phyloP scores from a whole-genome alignment of 2,329 filamentous ascomycete genomes.

The Fusarium transvaalense region DNA sequence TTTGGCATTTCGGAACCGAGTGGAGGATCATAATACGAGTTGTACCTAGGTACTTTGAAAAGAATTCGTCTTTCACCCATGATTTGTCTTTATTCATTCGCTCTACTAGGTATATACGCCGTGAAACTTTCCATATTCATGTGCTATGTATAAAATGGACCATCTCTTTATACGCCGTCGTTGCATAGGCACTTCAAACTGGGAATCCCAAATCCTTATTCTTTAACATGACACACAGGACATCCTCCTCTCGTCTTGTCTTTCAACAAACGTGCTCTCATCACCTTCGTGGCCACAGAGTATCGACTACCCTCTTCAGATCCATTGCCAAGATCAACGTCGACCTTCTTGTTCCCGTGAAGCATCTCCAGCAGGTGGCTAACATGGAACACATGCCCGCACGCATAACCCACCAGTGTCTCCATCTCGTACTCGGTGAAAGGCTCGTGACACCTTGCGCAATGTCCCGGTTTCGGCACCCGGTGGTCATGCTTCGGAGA shows the following conservation, averaged over 20 bases:
- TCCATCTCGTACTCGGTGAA: constrained; percentile 75
- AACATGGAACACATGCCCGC: constrained; percentile 85
- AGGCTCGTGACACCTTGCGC: constrained; percentile 67
- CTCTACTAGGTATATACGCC: constrained; percentile 5
- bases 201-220: constrained; percentile 33
- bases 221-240: constrained; percentile 64
- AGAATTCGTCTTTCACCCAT: constrained; percentile 30
- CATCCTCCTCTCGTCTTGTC: constrained; percentile 77
- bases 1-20: constrained; percentile 39
- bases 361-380: constrained; percentile 73
- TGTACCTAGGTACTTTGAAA: constrained; percentile 47
- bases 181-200: constrained; percentile 18
- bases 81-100: constrained; percentile 11
- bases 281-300: constrained; percentile 88
- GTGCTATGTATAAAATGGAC: constrained; percentile 19
- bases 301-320: constrained; percentile 62
- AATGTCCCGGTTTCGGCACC: constrained; percentile 65
- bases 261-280: constrained; percentile 81
- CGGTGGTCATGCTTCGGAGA: constrained; percentile 49
- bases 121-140: constrained; percentile 11
- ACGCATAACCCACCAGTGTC: constrained; percentile 83
- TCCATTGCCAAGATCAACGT: constrained; percentile 61
- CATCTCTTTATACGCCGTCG: constrained; percentile 30
- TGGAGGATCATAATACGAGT: constrained; percentile 44
- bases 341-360: constrained; percentile 59